Percentiles rank a stretch among this genome's conserved stretches.
These are phyloP conservation scores for Magnusiomyces paraingens DNA, from an alignment of 1,139 yeast genomes.

Conservation along the genomic window DNA sequence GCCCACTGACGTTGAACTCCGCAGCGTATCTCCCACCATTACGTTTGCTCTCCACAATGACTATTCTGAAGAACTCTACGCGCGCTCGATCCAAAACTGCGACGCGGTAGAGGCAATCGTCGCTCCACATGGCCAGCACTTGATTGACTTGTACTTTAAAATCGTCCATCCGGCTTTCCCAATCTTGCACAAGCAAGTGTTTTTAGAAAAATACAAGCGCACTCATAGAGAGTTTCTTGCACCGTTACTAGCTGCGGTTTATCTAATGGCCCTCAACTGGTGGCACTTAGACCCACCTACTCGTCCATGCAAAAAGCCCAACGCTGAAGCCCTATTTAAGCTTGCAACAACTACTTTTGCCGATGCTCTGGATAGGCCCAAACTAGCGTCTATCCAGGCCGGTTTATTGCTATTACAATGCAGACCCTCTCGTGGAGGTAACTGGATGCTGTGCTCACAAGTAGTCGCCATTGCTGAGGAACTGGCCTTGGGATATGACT, in stretches of 20 bases:
- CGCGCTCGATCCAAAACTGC: slow-evolving; percentile 26
- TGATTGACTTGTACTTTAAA: slow-evolving; percentile 38
- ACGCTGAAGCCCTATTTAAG: slow-evolving; percentile 33
- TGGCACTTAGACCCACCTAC: slow-evolving; percentile 35
- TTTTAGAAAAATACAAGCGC: slow-evolving; percentile 40
- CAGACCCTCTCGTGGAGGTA: slow-evolving; percentile 46
- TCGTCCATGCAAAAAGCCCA: slow-evolving; percentile 31
- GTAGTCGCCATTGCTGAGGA: slow-evolving; percentile 83
- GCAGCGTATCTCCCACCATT: slow-evolving; percentile 33
- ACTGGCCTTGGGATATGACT: slow-evolving; percentile 76
- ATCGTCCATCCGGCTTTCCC: slow-evolving; percentile 42
- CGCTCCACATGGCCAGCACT: slow-evolving; percentile 38
- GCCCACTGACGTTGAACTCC: slow-evolving; percentile 31
- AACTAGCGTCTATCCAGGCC: slow-evolving; percentile 41
- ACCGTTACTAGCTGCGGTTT: slow-evolving; percentile 40
- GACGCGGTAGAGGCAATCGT: slow-evolving; percentile 39
- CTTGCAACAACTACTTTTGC: slow-evolving; percentile 35
- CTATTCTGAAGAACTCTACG: slow-evolving; percentile 21
- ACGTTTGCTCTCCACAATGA: slow-evolving; percentile 34
- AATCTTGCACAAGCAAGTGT: slow-evolving; percentile 38
- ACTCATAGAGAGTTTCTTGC: slow-evolving; percentile 44
- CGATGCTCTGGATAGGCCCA: slow-evolving; percentile 38
- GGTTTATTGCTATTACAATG: slow-evolving; percentile 39
- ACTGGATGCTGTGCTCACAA: slow-evolving; percentile 83
- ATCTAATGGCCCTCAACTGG: slow-evolving; percentile 40